Evolutionary conservation across 495 filamentous ascomycete genomes (phyloP).

Genomic region (Hyaloscypha variabilis): DNA sequence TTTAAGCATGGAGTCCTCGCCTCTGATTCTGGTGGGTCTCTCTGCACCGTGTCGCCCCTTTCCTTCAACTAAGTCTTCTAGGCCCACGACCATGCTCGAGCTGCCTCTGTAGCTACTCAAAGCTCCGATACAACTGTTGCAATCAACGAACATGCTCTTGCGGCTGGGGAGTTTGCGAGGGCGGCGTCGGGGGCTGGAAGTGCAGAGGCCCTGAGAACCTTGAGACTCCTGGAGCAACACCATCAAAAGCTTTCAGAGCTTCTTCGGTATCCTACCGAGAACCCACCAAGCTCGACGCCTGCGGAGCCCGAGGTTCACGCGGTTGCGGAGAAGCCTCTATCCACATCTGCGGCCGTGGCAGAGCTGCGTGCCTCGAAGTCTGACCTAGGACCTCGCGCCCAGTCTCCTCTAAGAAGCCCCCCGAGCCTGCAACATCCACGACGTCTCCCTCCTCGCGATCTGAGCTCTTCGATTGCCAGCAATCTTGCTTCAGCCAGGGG

Average conservation of each 20-base stretch:
- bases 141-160: slow-evolving; percentile 83
- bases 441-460: slow-evolving; percentile 61
- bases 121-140: slow-evolving; percentile 77
- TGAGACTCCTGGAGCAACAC: slow-evolving; percentile 83
- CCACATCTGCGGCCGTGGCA: slow-evolving; percentile 32
- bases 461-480: slow-evolving; percentile 85
- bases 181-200: slow-evolving; percentile 76
- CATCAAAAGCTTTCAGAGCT: slow-evolving; percentile 79
- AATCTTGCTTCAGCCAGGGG: slow-evolving; percentile 88
- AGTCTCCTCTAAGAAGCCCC: slow-evolving; percentile 46
- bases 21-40: slow-evolving; percentile 56
- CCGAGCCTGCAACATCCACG: slow-evolving; percentile 42
- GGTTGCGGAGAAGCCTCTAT: slow-evolving; percentile 32
- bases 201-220: slow-evolving; percentile 79
- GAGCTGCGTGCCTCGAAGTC: slow-evolving; percentile 33
- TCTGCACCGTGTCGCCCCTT: background rate
- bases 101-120: slow-evolving; percentile 73
- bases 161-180: slow-evolving; percentile 86
- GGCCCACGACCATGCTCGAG: slow-evolving; percentile 87
- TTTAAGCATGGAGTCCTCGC: slow-evolving; percentile 59
- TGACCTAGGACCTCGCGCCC: slow-evolving; percentile 36
- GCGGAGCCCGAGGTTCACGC: slow-evolving; percentile 31
- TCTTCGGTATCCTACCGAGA: slow-evolving; percentile 69
- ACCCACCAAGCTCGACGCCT: slow-evolving; percentile 44
- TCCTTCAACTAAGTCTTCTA: slow-evolving; percentile 14